Base-by-base conservation (phyloP, 176 grass and related monocot species). In the Musa itinerans region DNA sequence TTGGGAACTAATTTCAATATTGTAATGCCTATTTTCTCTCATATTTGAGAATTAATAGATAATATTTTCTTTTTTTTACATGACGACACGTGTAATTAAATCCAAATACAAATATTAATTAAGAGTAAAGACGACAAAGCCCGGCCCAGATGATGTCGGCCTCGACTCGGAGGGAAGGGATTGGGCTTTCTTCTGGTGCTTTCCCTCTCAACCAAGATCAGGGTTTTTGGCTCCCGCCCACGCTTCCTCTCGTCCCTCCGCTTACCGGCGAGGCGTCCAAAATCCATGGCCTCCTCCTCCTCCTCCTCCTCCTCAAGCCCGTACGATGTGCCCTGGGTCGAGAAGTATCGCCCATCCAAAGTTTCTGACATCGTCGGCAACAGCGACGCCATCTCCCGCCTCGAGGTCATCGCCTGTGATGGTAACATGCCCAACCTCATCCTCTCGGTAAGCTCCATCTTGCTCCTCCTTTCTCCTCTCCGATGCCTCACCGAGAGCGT, bases 341-440 rank as follows among this genome's bases (percentile, higher is more conserved):
- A 94, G 88, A 99, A 99, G 91, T 99, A 99, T 81, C 88, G 95
- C 15, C 90, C 90, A 2, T 69, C 84, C 73, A 86, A 82, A 66
- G 84, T 99, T 16, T 80, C 86, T 17, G 95, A 98, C 27, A 88
- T 99, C 52, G 86, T 91, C 70, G 95, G 95, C 63, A 99, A 99
- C 82, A 72, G 72, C 50, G 90, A 99, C 51, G 95, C 95, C 84
- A 83, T 99, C 29, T 74, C 86, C 54, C 95, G 90, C 54, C 95
- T 99, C 34, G 69, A 91, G 74, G 86, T 98, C 82, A 93, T 98
- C 81, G 86, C 95, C 21, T 86, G 88, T 54, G 86, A 98, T 74
- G 90, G 95, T 71, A 98, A 98, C 82, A 86, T 98, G 90, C 95
- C 90, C 69, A 98, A 98, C 68, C 82, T 98, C 86, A 94, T 94